These are phyloP conservation scores for Aspergillus pseudoviridinutans DNA, from an alignment of 2,329 filamentous ascomycete genomes.

Conservation along the genomic window DNA sequence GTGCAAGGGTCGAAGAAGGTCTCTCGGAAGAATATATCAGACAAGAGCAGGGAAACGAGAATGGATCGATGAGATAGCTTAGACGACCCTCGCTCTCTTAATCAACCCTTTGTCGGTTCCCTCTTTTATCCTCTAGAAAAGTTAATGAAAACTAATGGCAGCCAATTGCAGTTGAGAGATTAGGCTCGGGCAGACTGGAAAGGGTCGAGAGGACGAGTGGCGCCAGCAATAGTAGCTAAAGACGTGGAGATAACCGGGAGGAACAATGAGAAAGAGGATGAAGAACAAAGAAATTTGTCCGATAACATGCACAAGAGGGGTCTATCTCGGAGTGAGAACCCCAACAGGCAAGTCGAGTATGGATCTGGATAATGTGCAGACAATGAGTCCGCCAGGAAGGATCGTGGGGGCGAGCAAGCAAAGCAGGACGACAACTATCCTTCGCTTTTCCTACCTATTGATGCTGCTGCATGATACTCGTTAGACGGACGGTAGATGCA, in stretches of 20 bases:
- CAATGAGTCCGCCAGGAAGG: background rate
- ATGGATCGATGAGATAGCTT: background rate
- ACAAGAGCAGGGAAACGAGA: background rate
- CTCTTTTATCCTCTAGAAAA: background rate
- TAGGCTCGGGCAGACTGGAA: background rate
- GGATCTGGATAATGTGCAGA: background rate
- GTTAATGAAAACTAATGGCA: background rate
- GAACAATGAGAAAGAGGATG: background rate
- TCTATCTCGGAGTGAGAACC: background rate
- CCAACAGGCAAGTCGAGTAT: background rate
- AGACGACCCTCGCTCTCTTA: background rate
- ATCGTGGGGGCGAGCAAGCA: background rate
- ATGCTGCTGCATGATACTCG: background rate
- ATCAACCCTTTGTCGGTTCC: background rate
- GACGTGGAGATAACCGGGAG: background rate
- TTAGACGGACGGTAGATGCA: background rate
- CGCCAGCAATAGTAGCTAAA: background rate
- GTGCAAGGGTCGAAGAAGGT: constrained; percentile 1
- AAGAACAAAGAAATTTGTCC: background rate
- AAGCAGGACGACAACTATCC: background rate
- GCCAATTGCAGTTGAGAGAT: background rate
- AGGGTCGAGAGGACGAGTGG: background rate
- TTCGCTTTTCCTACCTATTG: background rate
- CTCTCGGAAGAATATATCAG: background rate
- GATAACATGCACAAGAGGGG: background rate